Base-by-base conservation (phyloP, 306 rosid genomes). In the Cercis canadensis region DNA sequence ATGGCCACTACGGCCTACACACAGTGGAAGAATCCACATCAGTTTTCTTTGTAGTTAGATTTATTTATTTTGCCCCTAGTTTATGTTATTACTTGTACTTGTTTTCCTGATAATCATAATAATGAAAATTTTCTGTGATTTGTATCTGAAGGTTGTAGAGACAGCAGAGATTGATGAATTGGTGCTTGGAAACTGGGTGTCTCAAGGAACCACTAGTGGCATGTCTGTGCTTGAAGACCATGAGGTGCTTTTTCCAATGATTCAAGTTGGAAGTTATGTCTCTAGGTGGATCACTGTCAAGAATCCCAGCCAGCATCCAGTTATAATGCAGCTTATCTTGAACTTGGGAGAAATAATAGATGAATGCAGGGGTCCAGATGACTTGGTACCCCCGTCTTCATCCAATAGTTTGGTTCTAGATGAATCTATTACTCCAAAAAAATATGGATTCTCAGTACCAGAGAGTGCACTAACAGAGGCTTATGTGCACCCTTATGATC, bases 131-230 rank as follows among this genome's bases (percentile, higher is more conserved):
- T 79, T 76, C 24, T 70, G 41, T 72, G 73, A 61, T 43, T 70
- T 76, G 47, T 69, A 32, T 78, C 32, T 74, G 75, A 63, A 88
- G 90, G 90, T 55, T 59, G 62, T 71, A 61, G 87, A 74, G 72
- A 51, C 83, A 44, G 57, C 70, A 56, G 85, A 79, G 72, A 83
- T 80, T 11, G 97, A 90, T 66, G 97, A 90, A 63, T 81, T 84
- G 72, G 89, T 94, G 70, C 92, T 94, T 53, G 82, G 62, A 70
- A 94, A 90, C 87, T 94, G 98, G 97, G 78, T 78, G 81, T 88
- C 97, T 78, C 93, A 84, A 57, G 89, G 92, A 39, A 81, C 86
- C 52, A 67, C 18, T 17, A 61, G 49, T 44, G 84, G 80, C 74
- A 43, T 84, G 83, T 90, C 94, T 59, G 92, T 94, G 79, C 89